Evolutionary conservation across 306 rosid genomes (phyloP), one percentile per base, ranked within the genome.

Genomic region (Neltuma alba): DNA sequence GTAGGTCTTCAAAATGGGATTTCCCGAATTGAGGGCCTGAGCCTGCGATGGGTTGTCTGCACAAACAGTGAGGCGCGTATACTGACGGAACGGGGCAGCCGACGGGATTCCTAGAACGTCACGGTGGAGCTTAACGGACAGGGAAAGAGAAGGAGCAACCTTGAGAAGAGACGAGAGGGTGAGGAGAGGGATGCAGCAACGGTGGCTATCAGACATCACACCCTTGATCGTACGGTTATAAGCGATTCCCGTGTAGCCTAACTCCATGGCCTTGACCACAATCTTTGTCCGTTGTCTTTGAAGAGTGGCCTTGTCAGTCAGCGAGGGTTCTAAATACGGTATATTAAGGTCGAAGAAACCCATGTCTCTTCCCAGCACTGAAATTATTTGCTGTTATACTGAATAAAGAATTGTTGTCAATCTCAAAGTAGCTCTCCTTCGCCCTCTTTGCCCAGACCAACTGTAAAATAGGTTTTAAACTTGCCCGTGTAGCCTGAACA

Each of bases 221-320:
- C 98, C 98, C 67, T 86, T 90, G 81, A 93, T 91, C 27, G 88
- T 86, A 66, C 93, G 94, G 89, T 90, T 88, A 80, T 92, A 92
- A 54, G 99, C 98, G 68, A 95, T 82, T 40, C 99, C 98, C 0
- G 93, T 83, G 87, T 91, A 93, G 75, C 99, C 99, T 10, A 95
- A 82, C 83, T 92, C 97, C 91, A 95, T 86, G 70, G 92, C 94
- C 78, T 88, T 88, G 5, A 91, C 89, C 2, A 77, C 98, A 7
- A 84, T 77, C 80, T 83, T 90, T 2, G 85, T 88, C 38, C 97
- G 92, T 12, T 79, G 87, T 8, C 74, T 52, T 76, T 88, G 83
- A 2, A 78, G 40, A 27, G 82, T 15, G 38, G 86, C 44, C 68
- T 86, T 91, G 11, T 18, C 83, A 38, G 88, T 47, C 5, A 79